A percentile compares a stretch with the other conserved stretches of the same genome.
Evolutionary conservation across 2,329 filamentous ascomycete genomes (phyloP).

Genomic region (Rhynchosporium agropyri): DNA sequence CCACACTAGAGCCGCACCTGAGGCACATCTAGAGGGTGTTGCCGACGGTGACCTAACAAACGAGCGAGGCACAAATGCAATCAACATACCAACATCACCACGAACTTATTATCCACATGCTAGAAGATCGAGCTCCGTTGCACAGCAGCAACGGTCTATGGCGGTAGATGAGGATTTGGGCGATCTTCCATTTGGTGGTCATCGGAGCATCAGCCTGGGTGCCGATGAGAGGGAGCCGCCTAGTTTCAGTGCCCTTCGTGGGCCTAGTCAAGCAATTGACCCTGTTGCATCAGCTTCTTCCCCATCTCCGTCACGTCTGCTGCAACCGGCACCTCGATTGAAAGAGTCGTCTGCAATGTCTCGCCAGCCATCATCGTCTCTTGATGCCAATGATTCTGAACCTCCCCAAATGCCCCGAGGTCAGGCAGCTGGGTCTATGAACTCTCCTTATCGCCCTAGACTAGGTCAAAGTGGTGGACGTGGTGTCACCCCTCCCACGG

Average conservation of each 20-base stretch:
- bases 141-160: constrained; percentile 60
- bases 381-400: constrained; percentile 37
- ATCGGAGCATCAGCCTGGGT: constrained; percentile 70
- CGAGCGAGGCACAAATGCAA: constrained; percentile 62
- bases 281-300: constrained; percentile 41
- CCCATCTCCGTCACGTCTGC: constrained; percentile 40
- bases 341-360: constrained; percentile 37
- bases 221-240: constrained; percentile 65
- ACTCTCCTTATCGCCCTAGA: constrained; percentile 40
- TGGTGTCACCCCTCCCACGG: constrained; percentile 40
- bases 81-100: constrained; percentile 74
- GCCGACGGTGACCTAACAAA: constrained; percentile 43
- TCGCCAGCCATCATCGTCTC: constrained; percentile 37
- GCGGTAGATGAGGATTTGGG: constrained; percentile 60
- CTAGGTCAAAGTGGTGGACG: constrained; percentile 40
- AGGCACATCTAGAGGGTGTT: constrained; percentile 35
- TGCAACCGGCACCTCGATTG: constrained; percentile 41
- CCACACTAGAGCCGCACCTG: constrained; percentile 31
- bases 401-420: constrained; percentile 35
- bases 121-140: constrained; percentile 70
- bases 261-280: constrained; percentile 47
- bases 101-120: constrained; percentile 56
- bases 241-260: constrained; percentile 65
- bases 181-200: constrained; percentile 61
- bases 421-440: constrained; percentile 35